These are phyloP conservation scores for Camelina laxa DNA, from an alignment of 345 rosid genomes.

Conservation along the genomic window DNA sequence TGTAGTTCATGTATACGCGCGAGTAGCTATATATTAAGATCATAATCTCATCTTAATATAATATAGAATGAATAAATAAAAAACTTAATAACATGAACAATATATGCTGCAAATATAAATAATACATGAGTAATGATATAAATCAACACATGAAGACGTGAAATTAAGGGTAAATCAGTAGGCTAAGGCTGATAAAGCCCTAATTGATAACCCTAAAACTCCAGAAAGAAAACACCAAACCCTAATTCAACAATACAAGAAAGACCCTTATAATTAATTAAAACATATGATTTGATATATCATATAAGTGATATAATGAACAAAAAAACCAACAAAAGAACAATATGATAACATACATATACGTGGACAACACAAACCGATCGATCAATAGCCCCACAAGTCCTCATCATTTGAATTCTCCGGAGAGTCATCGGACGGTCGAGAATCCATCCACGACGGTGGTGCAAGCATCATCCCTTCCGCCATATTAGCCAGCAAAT, in stretches of 20 bases:
- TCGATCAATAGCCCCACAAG: slow-evolving; percentile 67
- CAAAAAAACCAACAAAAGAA: neutral
- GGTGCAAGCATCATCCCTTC: slow-evolving; percentile 90
- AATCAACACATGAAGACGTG: slow-evolving; percentile 2
- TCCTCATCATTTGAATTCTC: slow-evolving; percentile 68
- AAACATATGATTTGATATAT: slow-evolving; percentile 5
- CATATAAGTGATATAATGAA: slow-evolving; percentile 8
- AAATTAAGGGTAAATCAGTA: neutral
- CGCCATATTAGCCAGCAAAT: slow-evolving; percentile 85
- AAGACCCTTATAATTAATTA: neutral
- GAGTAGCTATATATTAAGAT: neutral
- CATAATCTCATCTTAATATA: neutral
- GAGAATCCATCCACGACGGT: slow-evolving; percentile 63
- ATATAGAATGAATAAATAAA: neutral
- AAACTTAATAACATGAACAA: slow-evolving; percentile 1
- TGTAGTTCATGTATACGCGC: neutral
- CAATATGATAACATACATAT: slow-evolving; percentile 1
- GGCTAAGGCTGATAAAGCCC: slow-evolving; percentile 8
- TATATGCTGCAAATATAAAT: neutral
- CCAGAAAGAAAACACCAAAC: neutral
- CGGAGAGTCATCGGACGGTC: slow-evolving; percentile 61
- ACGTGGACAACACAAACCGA: slow-evolving; percentile 8
- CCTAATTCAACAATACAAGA: slow-evolving; percentile 23
- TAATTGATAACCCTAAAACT: neutral
- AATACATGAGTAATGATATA: neutral